Conservation (phyloP, 2,329 filamentous ascomycete species). For the Cercospora zeae-maydis region DNA sequence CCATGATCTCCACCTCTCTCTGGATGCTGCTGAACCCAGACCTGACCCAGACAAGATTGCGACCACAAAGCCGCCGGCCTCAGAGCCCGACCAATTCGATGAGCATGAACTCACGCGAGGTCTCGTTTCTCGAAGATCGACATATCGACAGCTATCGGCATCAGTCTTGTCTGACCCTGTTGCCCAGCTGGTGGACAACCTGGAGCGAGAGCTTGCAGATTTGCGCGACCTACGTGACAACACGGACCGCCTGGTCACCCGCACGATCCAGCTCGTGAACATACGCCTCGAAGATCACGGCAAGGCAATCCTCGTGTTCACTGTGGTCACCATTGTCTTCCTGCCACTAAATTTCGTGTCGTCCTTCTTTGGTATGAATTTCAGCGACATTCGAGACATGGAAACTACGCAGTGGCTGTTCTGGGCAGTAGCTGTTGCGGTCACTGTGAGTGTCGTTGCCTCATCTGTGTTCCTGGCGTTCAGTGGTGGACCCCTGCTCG, state of each 20-base stretch:
- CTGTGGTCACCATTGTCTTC: constrained; percentile 45
- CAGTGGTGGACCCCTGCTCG: constrained; percentile 39
- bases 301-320: constrained; percentile 45
- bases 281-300: constrained; percentile 46
- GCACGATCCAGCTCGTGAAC: constrained; percentile 46
- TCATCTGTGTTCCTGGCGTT: constrained; percentile 42
- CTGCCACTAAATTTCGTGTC: constrained; percentile 45
- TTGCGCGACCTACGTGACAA: constrained; percentile 43
- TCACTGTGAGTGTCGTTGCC: constrained; percentile 41
- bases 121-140: constrained; percentile 32
- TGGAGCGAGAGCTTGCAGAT: constrained; percentile 41
- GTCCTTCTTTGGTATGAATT: constrained; percentile 46
- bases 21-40: constrained; percentile 1
- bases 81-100: constrained; percentile 10
- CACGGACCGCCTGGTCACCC: constrained; percentile 43
- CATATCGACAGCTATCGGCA: constrained; percentile 40
- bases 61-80: not conserved
- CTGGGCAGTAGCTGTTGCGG: constrained; percentile 40
- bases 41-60: not conserved
- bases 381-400: constrained; percentile 42
- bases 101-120: constrained; percentile 5
- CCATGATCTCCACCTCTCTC: constrained; percentile 28
- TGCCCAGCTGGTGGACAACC: constrained; percentile 41
- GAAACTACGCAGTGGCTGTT: constrained; percentile 39
- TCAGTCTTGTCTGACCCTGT: constrained; percentile 38